Evolutionary conservation across 164 flowering plant genomes (phyloP).

Genomic region (Macadamia integrifolia): DNA sequence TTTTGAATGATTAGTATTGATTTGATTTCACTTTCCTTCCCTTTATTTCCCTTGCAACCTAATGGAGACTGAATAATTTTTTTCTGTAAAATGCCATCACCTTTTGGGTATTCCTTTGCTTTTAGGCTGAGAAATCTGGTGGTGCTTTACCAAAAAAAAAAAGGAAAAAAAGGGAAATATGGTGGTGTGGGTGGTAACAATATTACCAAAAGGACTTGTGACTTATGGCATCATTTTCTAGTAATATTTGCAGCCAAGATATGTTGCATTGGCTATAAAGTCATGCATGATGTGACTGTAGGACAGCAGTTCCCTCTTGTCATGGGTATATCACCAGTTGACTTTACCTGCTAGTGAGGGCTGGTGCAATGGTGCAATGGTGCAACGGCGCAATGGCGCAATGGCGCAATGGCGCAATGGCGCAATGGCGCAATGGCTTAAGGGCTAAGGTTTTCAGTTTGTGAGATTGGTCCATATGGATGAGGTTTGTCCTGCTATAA

Average conservation of each 20-base stretch:
- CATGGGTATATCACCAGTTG: background rate
- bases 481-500: conserved; percentile 9
- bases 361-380: conserved; percentile 10
- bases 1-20: too few species aligned
- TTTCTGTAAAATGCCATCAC: conserved; percentile 24
- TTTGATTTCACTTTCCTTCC: too few species aligned
- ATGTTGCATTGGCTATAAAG: conserved; percentile 21
- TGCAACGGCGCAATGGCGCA: too few species aligned
- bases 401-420: too few species aligned
- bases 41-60: too few species aligned
- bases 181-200: conserved; percentile 20
- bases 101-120: conserved; percentile 9
- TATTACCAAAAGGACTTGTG: conserved; percentile 10
- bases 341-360: conserved; percentile 7
- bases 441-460: conserved; percentile 15
- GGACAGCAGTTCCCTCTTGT: conserved; percentile 13
- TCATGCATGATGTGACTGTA: conserved; percentile 29
- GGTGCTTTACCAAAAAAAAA: background rate
- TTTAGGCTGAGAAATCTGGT: conserved; percentile 15
- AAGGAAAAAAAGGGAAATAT: background rate
- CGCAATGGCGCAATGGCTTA: conserved; percentile 12
- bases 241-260: conserved; percentile 13
- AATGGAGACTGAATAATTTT: conserved; percentile 9
- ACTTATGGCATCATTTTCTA: conserved; percentile 15
- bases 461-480: conserved; percentile 22